Conservation (phyloP, 2,329 filamentous ascomycete species). For the Cladobotryum protrusum region DNA sequence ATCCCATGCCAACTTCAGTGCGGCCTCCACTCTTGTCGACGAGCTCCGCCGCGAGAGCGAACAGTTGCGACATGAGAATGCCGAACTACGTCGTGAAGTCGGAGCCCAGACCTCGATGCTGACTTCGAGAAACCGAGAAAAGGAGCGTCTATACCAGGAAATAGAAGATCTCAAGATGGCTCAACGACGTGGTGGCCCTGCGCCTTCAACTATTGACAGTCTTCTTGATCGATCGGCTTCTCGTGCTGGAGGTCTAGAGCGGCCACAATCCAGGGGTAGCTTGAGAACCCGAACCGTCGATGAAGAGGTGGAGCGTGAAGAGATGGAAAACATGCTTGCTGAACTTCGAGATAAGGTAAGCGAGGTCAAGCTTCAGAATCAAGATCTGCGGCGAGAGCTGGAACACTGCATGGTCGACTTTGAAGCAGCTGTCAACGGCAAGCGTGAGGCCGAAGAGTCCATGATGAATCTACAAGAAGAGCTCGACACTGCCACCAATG, state of each 20-base stretch:
- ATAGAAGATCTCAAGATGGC: constrained; percentile 94
- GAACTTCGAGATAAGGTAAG: constrained; percentile 82
- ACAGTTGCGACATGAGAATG: constrained; percentile 84
- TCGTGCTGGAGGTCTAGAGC: constrained; percentile 61
- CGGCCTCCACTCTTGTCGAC: constrained; percentile 64
- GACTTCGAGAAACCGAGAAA: constrained; percentile 90
- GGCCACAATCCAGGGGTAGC: constrained; percentile 70
- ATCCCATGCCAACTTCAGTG: constrained; percentile 47
- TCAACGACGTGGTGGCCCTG: constrained; percentile 62
- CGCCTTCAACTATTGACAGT: constrained; percentile 70
- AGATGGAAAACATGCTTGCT: constrained; percentile 76
- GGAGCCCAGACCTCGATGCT: constrained; percentile 97
- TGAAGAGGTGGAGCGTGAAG: constrained; percentile 76
- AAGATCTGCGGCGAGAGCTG: constrained; percentile 77
- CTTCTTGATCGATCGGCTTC: constrained; percentile 93
- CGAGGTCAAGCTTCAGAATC: constrained; percentile 79
- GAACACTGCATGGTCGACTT: constrained; percentile 76
- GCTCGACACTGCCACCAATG: constrained; percentile 70
- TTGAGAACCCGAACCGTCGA: constrained; percentile 52
- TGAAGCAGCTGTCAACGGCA: constrained; percentile 61
- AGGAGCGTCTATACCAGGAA: constrained; percentile 90
- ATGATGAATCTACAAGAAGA: constrained; percentile 68
- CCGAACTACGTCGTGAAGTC: constrained; percentile 83
- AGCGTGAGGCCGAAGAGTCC: constrained; percentile 53
- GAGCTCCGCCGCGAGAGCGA: constrained; percentile 64